Evolutionary conservation across 2,329 filamentous ascomycete species (phyloP), one percentile per base, ranked within the genome.

Genomic region (Scedosporium aurantiacum): DNA sequence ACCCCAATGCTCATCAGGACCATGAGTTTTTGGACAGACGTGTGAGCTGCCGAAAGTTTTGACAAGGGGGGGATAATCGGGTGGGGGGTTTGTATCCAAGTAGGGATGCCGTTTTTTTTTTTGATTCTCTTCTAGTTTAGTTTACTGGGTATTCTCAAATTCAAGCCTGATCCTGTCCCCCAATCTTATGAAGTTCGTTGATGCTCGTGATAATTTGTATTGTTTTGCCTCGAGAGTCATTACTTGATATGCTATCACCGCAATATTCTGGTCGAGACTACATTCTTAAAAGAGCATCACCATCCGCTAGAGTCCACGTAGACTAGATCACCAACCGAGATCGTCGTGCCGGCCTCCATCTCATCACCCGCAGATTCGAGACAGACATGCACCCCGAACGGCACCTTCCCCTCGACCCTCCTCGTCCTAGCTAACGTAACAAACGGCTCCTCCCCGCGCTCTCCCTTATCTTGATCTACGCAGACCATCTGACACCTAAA

Each of bases 401-500:
- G 88, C 2, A 97, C 88, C 73, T 91, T 91, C 1, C 91, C 90
- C 59, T 89, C 85, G 65, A 90, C 85, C 62, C 90, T 83, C 66
- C 94, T 83, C 10, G 90, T 96, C 77, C 95, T 96, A 1, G 89
- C 87, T 63, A 99, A 75, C 0, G 91, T 97, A 3, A 89, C 83
- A 69, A 94, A 96, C 0, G 94, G 94, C 72, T 97, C 94, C 64
- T 91, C 85, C 65, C 86, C 84, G 71, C 85, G 89, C 64, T 85
- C 80, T 0, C 86, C 91, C 12, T 88, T 96, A 56, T 85, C 78
- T 71, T 97, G 94, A 69, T 99, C 87, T 55, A 97, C 84, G 70
- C 93, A 97, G 8, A 99, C 88, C 92, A 99, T 97, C 71, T 96
- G 91, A 67, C 94, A 99, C 63, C 94, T 79, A 63, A 91, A 83